Conservation (phyloP, 2,329 filamentous ascomycete species). For the Sordariomycetes sp. region DNA sequence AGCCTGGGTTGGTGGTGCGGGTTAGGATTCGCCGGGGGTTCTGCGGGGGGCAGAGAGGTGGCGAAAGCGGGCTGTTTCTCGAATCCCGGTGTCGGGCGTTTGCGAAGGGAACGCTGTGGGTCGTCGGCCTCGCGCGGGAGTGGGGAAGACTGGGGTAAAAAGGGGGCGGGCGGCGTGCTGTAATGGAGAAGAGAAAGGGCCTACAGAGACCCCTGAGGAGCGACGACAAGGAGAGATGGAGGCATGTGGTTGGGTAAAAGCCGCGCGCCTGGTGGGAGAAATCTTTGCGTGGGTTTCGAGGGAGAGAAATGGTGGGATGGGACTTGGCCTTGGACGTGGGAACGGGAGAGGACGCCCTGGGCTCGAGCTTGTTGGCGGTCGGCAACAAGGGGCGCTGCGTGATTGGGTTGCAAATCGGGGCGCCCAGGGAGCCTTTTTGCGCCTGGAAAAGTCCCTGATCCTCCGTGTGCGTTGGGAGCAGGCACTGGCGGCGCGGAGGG, state of each 20-base stretch:
- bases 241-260: neutral
- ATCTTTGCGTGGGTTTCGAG: neutral
- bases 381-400: neutral
- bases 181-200: no score
- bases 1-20: neutral
- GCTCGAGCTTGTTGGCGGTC: neutral
- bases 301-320: no score
- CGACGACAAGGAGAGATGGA: neutral
- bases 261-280: neutral
- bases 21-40: no score
- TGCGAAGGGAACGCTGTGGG: no score
- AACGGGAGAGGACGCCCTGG: neutral
- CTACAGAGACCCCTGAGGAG: no score
- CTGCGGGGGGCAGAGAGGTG: no score
- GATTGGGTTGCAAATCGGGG: neutral
- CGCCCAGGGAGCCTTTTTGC: neutral
- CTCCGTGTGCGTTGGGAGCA: neutral
- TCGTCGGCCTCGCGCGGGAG: no score
- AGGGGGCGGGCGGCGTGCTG: no score
- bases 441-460: neutral
- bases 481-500: no score
- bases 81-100: no score
- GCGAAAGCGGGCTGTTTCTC: no score
- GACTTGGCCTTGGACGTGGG: neutral
- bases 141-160: no score